phyloP scores from a whole-genome alignment of 2,329 filamentous ascomycete species.

The Alternaria novae-zelandiae region DNA sequence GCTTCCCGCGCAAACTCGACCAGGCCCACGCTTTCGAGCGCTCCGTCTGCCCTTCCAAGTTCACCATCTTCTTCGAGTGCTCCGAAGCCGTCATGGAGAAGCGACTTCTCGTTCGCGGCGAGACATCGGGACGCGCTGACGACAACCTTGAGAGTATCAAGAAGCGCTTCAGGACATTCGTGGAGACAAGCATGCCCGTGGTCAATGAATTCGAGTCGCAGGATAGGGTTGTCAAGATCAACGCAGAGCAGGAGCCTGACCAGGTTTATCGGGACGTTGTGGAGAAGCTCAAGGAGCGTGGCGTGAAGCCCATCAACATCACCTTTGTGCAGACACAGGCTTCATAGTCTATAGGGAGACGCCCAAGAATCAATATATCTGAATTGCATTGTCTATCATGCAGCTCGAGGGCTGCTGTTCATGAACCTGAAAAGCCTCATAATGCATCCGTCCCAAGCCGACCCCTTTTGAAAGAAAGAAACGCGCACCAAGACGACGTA shows the following conservation, averaged over 20 bases:
- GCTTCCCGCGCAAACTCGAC: constrained; percentile 97
- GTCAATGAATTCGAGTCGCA: constrained; percentile 82
- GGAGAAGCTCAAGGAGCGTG: constrained; percentile 42
- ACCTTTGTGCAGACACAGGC: constrained; percentile 38
- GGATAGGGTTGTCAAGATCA: constrained; percentile 79
- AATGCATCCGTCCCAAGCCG: constrained; percentile 37
- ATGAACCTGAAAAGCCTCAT: constrained; percentile 37
- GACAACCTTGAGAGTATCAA: constrained; percentile 95
- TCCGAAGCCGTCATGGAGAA: constrained; percentile 87
- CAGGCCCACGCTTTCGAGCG: constrained; percentile 94
- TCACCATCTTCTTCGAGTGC: constrained; percentile 94
- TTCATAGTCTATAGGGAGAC: constrained; percentile 9
- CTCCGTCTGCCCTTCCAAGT: constrained; percentile 79
- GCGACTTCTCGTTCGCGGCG: constrained; percentile 83
- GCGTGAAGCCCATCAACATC: constrained; percentile 39
- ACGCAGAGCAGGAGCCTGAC: constrained; percentile 72
- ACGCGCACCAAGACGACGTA: constrained; percentile 4
- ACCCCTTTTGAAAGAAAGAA: constrained; percentile 29
- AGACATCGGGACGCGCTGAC: constrained; percentile 89
- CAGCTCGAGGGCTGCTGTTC: constrained; percentile 39
- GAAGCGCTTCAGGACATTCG: constrained; percentile 93
- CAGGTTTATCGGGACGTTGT: constrained; percentile 65
- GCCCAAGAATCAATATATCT: constrained; percentile 18
- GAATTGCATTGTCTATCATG: constrained; percentile 41
- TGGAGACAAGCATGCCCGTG: constrained; percentile 97